phyloP scores from a whole-genome alignment of 2,329 filamentous ascomycete species.

The Hypomyces rosellus region DNA sequence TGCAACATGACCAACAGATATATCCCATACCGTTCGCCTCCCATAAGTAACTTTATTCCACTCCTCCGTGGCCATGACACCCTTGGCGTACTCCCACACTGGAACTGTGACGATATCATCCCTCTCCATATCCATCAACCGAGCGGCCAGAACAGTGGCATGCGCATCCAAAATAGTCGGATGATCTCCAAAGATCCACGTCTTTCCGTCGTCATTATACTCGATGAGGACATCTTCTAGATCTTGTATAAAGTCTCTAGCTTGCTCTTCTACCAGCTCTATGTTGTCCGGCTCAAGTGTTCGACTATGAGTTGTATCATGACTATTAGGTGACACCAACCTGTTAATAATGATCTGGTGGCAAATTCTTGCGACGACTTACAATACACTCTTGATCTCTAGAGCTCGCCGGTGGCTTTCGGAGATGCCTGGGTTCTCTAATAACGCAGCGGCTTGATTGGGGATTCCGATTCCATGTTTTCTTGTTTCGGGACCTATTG shows the following conservation, averaged over 20 bases:
- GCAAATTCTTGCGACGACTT: slow-evolving; percentile 9
- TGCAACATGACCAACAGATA: slow-evolving; percentile 16
- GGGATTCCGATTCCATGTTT: slow-evolving; percentile 23
- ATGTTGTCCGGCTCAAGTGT: slow-evolving; percentile 21
- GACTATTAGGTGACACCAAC: slow-evolving; percentile 12
- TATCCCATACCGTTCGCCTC: slow-evolving; percentile 19
- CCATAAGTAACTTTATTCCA: slow-evolving; percentile 22
- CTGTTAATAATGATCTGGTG: neutral
- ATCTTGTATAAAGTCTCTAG: slow-evolving; percentile 18
- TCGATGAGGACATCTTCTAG: slow-evolving; percentile 15
- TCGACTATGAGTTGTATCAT: slow-evolving; percentile 19
- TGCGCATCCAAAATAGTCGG: slow-evolving; percentile 26
- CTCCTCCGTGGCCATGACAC: slow-evolving; percentile 19
- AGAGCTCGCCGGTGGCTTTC: slow-evolving; percentile 22
- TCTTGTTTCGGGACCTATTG: slow-evolving; percentile 17
- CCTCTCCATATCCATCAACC: slow-evolving; percentile 20
- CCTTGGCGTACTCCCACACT: slow-evolving; percentile 16
- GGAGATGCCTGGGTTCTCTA: slow-evolving; percentile 21
- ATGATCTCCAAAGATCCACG: slow-evolving; percentile 23
- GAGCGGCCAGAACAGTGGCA: slow-evolving; percentile 16
- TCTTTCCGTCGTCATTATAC: slow-evolving; percentile 9
- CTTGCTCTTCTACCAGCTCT: slow-evolving; percentile 17
- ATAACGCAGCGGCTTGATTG: slow-evolving; percentile 23
- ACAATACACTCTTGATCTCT: slow-evolving; percentile 27
- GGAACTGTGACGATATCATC: slow-evolving; percentile 18